Conservation (phyloP, 805 yeast genomes). For the Starmerella apis region DNA sequence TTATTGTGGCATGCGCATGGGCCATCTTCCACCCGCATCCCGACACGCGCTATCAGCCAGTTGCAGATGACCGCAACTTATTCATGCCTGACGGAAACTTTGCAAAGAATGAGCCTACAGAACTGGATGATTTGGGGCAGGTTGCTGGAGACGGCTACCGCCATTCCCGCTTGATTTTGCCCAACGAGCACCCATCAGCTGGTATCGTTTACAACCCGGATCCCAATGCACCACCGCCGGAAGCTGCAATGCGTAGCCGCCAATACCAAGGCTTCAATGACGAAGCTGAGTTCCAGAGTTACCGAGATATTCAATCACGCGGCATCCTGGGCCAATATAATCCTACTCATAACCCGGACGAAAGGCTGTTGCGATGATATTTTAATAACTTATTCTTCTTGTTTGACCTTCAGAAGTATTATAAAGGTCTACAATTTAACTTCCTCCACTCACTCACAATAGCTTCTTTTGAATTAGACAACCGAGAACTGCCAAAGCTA, state of each 20-base stretch:
- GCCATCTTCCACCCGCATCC: slow-evolving; percentile 85
- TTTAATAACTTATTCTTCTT: not conserved
- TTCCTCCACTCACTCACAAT: no score
- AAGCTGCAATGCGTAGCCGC: slow-evolving; percentile 5
- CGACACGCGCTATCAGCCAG: slow-evolving; percentile 88
- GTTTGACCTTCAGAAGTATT: not conserved
- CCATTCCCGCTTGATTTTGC: slow-evolving; percentile 19
- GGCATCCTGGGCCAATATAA: slow-evolving; percentile 11
- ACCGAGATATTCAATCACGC: slow-evolving; percentile 18
- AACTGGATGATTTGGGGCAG: slow-evolving; percentile 64
- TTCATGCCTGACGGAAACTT: slow-evolving; percentile 43
- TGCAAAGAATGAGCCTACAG: slow-evolving; percentile 37
- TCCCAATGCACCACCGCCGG: slow-evolving; percentile 1
- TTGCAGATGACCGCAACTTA: slow-evolving; percentile 94
- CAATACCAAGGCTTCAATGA: slow-evolving; percentile 3
- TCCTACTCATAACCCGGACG: not conserved
- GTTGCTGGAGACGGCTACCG: slow-evolving; percentile 32
- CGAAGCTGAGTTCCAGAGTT: slow-evolving; percentile 11
- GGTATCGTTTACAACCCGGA: slow-evolving; percentile 4
- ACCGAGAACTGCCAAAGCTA: no score
- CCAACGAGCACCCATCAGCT: not conserved
- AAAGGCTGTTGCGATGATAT: not conserved
- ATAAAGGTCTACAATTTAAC: no score
- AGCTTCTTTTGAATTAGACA: no score
- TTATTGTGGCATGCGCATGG: slow-evolving; percentile 74